Percentiles rank a stretch among this genome's conserved stretches.
Evolutionary conservation across 306 rosid species (phyloP).

Genomic region (Vigna nakashimae): DNA sequence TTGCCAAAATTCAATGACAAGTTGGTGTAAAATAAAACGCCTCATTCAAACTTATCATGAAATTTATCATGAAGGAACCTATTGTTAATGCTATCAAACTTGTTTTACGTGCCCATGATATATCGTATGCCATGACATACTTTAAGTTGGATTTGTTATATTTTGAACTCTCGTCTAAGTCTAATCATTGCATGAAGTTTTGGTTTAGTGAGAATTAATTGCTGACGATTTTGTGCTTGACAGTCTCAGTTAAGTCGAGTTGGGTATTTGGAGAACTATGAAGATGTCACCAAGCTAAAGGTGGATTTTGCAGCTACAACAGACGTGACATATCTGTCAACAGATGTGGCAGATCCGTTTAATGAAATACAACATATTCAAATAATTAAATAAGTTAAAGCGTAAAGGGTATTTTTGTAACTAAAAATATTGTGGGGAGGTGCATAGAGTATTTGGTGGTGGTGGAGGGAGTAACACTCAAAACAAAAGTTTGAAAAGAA

Average conservation of each 20-base stretch:
- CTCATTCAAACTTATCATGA: too few relatives aligned
- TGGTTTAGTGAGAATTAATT: conserved; percentile 17
- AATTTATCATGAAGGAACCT: not conserved
- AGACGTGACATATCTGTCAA: too few relatives aligned
- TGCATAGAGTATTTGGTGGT: too few relatives aligned
- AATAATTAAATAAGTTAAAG: too few relatives aligned
- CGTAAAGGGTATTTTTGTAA: too few relatives aligned
- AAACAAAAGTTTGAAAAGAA: too few relatives aligned
- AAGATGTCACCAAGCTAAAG: conserved; percentile 86
- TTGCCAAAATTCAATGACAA: not conserved
- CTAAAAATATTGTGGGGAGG: too few relatives aligned
- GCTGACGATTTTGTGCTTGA: conserved; percentile 39
- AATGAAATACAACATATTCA: too few relatives aligned
- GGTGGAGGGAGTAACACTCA: too few relatives aligned
- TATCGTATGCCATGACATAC: not conserved
- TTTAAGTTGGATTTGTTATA: not conserved
- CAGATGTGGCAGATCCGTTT: too few relatives aligned
- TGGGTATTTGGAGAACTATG: conserved; percentile 72
- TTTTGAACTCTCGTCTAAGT: not conserved
- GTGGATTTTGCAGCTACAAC: conserved; percentile 92
- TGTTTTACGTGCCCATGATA: not conserved
- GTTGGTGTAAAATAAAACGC: too few relatives aligned
- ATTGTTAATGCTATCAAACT: not conserved
- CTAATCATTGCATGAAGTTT: not conserved
- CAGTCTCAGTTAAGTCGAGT: conserved; percentile 76